A percentile compares a stretch with the other conserved stretches of the same genome.
These are phyloP conservation scores for Austroboletus niveus DNA, from an alignment of 1,284 basidiomycete species.

Conservation along the genomic window DNA sequence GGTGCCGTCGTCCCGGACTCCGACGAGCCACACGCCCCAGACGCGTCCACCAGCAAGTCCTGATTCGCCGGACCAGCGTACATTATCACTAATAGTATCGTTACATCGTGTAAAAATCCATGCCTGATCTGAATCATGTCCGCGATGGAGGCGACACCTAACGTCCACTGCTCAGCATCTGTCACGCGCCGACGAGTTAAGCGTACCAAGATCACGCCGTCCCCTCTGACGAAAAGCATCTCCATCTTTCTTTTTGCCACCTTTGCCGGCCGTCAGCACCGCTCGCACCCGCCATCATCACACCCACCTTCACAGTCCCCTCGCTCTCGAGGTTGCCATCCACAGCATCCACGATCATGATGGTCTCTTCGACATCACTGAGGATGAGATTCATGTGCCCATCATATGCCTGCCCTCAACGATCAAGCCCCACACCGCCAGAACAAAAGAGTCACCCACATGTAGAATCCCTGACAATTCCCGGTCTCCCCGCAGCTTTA, in stretches of 20 bases:
- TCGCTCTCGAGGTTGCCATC: slow-evolving; percentile 53
- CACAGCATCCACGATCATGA: slow-evolving; percentile 82
- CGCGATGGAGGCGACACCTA: slow-evolving; percentile 77
- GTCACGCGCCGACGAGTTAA: not conserved
- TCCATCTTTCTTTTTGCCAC: slow-evolving; percentile 93
- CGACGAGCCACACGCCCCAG: slow-evolving; percentile 40
- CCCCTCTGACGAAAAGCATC: slow-evolving; percentile 97
- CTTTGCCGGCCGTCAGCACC: slow-evolving; percentile 43
- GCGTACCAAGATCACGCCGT: slow-evolving; percentile 88
- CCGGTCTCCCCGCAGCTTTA: slow-evolving; percentile 94
- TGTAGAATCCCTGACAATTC: slow-evolving; percentile 93
- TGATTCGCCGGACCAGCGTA: not conserved
- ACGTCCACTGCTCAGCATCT: slow-evolving; percentile 9
- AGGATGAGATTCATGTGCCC: slow-evolving; percentile 99
- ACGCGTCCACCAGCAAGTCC: not conserved
- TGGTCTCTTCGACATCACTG: slow-evolving; percentile 95
- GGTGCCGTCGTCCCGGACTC: slow-evolving; percentile 54
- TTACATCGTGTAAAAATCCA: slow-evolving; percentile 10
- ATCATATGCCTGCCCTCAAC: slow-evolving; percentile 82
- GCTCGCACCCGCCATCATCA: not conserved
- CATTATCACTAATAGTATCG: slow-evolving; percentile 7
- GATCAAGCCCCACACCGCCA: slow-evolving; percentile 13
- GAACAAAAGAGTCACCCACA: slow-evolving; percentile 48
- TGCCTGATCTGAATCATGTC: slow-evolving; percentile 37
- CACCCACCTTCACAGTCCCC: slow-evolving; percentile 59